Percentiles rank a stretch among this genome's conserved stretches.
These are phyloP conservation scores for Fraxinus angustifolia DNA, from an alignment of 305 asterid genomes.

Conservation along the genomic window DNA sequence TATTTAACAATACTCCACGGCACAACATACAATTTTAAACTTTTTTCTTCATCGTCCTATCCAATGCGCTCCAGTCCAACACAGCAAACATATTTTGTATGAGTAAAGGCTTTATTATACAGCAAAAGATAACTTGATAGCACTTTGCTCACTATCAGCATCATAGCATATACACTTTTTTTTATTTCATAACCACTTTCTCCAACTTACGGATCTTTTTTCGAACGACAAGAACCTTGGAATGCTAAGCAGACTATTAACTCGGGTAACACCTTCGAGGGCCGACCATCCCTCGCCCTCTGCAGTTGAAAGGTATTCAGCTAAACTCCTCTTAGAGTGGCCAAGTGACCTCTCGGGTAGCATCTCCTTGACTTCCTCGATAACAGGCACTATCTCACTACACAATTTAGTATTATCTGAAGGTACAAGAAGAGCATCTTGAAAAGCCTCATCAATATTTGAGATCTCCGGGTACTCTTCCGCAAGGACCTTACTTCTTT, in stretches of 20 bases:
- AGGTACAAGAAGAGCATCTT: conserved; percentile 23
- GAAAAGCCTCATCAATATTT: conserved; percentile 12
- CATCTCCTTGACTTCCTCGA: conserved; percentile 46
- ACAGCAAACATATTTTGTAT: background rate
- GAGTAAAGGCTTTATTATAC: background rate
- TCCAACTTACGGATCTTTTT: conserved; percentile 43
- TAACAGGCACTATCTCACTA: conserved; percentile 69
- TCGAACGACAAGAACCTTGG: conserved; percentile 80
- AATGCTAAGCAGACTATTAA: conserved; percentile 79
- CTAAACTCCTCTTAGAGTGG: conserved; percentile 87
- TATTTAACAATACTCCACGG: background rate
- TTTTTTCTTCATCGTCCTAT: background rate
- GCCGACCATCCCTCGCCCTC: conserved; percentile 92
- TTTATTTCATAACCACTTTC: conserved; percentile 72
- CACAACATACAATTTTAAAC: background rate
- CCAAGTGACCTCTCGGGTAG: conserved; percentile 35
- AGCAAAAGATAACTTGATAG: background rate
- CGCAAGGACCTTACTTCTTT: conserved; percentile 8
- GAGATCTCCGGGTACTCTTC: conserved; percentile 8
- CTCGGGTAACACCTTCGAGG: conserved; percentile 84
- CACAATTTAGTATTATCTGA: conserved; percentile 29
- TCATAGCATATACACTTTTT: background rate
- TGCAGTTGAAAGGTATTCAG: conserved; percentile 75
- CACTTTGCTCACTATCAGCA: background rate
- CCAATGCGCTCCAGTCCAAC: background rate